Conservation (phyloP, 257 asterid genomes). For the Solanum corneliomulleri region DNA sequence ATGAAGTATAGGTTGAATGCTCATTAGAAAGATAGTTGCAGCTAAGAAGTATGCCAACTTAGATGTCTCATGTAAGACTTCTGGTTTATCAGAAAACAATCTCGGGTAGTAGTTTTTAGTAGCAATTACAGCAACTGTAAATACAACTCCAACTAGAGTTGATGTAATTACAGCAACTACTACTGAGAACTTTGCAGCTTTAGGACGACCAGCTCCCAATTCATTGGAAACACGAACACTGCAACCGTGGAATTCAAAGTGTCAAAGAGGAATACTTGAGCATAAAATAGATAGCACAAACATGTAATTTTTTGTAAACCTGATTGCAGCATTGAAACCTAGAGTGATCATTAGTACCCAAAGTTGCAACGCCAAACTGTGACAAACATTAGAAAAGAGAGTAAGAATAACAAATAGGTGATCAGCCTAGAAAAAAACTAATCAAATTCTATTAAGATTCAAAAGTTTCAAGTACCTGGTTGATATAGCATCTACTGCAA, state of each 20-base stretch:
- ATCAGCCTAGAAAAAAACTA: background rate
- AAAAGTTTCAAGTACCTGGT: slow-evolving; percentile 35
- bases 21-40: slow-evolving; percentile 59
- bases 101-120: slow-evolving; percentile 30
- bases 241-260: background rate
- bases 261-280: background rate
- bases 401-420: background rate
- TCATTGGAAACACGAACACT: slow-evolving; percentile 78
- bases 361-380: slow-evolving; percentile 62
- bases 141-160: slow-evolving; percentile 35
- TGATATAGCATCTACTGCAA: slow-evolving; percentile 70
- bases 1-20: slow-evolving; percentile 73
- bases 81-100: slow-evolving; percentile 35
- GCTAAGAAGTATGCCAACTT: slow-evolving; percentile 57
- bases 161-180: slow-evolving; percentile 43
- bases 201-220: slow-evolving; percentile 66
- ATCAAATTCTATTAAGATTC: background rate
- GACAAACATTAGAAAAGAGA: background rate
- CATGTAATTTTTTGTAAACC: slow-evolving; percentile 18
- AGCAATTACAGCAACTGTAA: slow-evolving; percentile 36
- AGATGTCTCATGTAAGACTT: slow-evolving; percentile 53
- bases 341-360: slow-evolving; percentile 69
- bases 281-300: background rate
- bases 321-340: slow-evolving; percentile 86
- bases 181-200: slow-evolving; percentile 66